Base-by-base conservation (phyloP, 1,284 basidiomycete genomes). In the Porodaedalea pini region DNA sequence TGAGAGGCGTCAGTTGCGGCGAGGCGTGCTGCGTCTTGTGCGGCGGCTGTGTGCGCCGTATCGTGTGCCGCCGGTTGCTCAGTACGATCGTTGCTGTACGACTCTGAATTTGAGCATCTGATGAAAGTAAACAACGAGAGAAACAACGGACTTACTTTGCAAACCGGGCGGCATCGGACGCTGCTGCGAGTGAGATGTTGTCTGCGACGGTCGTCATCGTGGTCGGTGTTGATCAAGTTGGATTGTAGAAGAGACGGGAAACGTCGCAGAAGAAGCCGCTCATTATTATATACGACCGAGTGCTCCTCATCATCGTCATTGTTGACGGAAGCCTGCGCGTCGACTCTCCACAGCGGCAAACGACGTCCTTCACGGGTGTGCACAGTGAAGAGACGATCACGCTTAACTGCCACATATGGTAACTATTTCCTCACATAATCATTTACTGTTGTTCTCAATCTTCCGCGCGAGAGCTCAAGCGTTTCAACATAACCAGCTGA, bases 141-240 rank as follows among this genome's bases (percentile, higher is more conserved):
- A 6, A 34, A 34, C 6, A 6, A 6, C 6, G 7, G 21, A 27
- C 54, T 19, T n/a, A 56, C 54, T 56, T 56, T 47, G 54, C 47
- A 37, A 50, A 43, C 4, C 54, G 44, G 15, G 54, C 54, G 21
- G 54, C 54, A 25, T 56, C 54, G 17, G 54, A 56, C 19, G 54
- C 54, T 23, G 54, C 54, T 2, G 54, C 54, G 29, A 56, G 36
- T 4, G 54, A 56, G 1, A 56, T 27, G 31, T 56, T 50, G 54
- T 56, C 47, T 21, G 7, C 2, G n/a, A 19, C 32, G 6, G 40
- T 21, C 6, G 29, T n/a, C 44, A 11, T 19, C 8, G 44, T 45
- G 5, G 40, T 13, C 13, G 7, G 32, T 45, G 17, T 11, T 25
- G 25, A 45, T 45, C 44, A n/a, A 25, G 21, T 13, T 21, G 25